Evolutionary conservation across 108 stramenopile genomes (phyloP).

Genomic region (Seminavis robusta): DNA sequence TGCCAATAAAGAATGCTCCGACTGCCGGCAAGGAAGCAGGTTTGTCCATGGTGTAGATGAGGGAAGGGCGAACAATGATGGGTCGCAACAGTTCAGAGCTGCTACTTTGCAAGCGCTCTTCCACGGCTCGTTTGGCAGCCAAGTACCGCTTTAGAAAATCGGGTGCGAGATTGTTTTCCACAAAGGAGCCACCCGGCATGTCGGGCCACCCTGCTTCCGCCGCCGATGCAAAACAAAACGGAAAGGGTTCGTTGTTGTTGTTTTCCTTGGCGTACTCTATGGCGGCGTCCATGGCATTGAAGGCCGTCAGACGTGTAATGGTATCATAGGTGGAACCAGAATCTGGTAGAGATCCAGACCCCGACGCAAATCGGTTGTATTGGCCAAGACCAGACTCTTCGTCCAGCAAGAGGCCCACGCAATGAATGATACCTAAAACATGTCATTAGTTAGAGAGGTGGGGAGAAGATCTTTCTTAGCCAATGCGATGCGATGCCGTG

Average conservation of each 20-base stretch:
- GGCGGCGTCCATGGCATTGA: slow-evolving; percentile 70
- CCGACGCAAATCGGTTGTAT: slow-evolving; percentile 66
- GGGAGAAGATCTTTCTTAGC: too few relatives aligned
- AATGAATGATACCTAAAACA: slow-evolving; percentile 33
- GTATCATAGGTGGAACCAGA: slow-evolving; percentile 71
- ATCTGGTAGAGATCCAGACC: slow-evolving; percentile 69
- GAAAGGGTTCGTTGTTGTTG: slow-evolving; percentile 22
- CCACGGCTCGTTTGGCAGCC: slow-evolving; percentile 72
- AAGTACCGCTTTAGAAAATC: slow-evolving; percentile 72
- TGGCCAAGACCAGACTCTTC: slow-evolving; percentile 62
- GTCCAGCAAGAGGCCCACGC: slow-evolving; percentile 72
- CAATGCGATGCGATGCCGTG: too few relatives aligned
- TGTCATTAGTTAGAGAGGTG: too few relatives aligned
- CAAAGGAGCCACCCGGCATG: slow-evolving; percentile 47
- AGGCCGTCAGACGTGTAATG: slow-evolving; percentile 74
- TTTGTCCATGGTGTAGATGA: slow-evolving; percentile 82
- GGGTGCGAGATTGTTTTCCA: slow-evolving; percentile 67
- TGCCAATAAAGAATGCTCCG: slow-evolving; percentile 65
- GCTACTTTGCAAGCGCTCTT: slow-evolving; percentile 31
- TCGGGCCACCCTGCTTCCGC: slow-evolving; percentile 89
- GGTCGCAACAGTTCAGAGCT: slow-evolving; percentile 35
- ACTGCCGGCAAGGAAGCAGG: slow-evolving; percentile 38
- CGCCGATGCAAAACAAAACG: slow-evolving; percentile 72
- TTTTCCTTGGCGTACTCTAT: slow-evolving; percentile 29
- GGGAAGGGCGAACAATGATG: slow-evolving; percentile 63